A percentile compares a stretch with the other conserved stretches of the same genome.
Conservation (phyloP, 2,329 filamentous ascomycete genomes). For the Cercospora citrullina region DNA sequence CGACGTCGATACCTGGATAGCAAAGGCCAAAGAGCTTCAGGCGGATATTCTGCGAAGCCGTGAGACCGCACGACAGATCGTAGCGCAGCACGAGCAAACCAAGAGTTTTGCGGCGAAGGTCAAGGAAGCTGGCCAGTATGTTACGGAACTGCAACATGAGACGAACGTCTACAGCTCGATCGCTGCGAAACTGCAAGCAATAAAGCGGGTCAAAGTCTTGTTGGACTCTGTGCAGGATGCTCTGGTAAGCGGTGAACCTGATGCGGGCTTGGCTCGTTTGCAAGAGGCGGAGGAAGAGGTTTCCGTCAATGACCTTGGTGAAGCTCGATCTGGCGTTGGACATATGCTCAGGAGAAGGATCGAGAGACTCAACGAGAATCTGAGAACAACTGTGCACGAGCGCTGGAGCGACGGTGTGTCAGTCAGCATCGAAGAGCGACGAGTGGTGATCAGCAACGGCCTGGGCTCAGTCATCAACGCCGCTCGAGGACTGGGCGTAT, state of each 20-base stretch:
- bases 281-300: constrained; percentile 56
- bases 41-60: constrained; percentile 81
- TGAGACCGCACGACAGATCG: constrained; percentile 75
- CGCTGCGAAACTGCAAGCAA: constrained; percentile 51
- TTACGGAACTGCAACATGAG: constrained; percentile 58
- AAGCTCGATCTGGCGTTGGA: constrained; percentile 62
- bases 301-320: constrained; percentile 54
- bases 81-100: constrained; percentile 71
- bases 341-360: constrained; percentile 65
- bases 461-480: constrained; percentile 25
- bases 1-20: constrained; percentile 83
- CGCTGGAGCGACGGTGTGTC: constrained; percentile 74
- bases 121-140: constrained; percentile 59
- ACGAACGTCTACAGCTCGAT: constrained; percentile 60
- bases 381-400: constrained; percentile 65
- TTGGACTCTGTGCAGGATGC: constrained; percentile 50
- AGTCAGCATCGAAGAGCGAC: constrained; percentile 58
- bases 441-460: constrained; percentile 57
- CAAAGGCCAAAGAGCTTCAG: constrained; percentile 79
- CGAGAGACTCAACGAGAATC: constrained; percentile 64
- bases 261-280: constrained; percentile 51
- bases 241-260: constrained; percentile 48
- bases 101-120: constrained; percentile 64
- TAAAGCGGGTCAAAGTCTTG: constrained; percentile 52
- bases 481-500: constrained; percentile 29